Base-by-base conservation (phyloP, 768 basidiomycete genomes). In the Coprinopsis sp. region DNA sequence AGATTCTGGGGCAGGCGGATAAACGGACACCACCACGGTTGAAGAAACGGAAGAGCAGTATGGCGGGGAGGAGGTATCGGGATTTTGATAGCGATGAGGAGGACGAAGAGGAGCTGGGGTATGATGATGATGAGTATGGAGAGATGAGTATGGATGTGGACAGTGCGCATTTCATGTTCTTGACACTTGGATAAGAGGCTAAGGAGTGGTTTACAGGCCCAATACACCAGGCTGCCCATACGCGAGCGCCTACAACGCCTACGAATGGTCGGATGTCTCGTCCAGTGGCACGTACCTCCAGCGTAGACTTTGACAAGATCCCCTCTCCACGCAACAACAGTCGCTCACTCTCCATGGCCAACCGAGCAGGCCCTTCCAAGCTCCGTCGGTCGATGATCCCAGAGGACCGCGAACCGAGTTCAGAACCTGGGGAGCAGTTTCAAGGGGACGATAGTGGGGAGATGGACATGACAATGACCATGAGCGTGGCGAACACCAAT, bases 141-240 rank as follows among this genome's bases (percentile, higher is more conserved):
- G 86, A 87, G 55, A 79, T 81, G 73, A 82, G 81, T 10, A 89
- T 91, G 88, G 84, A 87, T 43, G 49, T 90, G 24, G 81, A 87
- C 52, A 84, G 86, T 86, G 60, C 61, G 79, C 70, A 14, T 4
- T 44, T 52, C 2, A 40, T 29, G 30, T 12, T 31, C 25, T 12
- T 25, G 10, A 12, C 25, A 8, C 33, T 24, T 44, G 27, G 6
- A 1, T 23, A 28, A 28, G 16, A 40, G 4, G 37, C n/a, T 33
- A 31, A 38, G 13, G 8, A 2, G 13, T 34, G 3, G 23, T 37
- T 18, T 25, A 33, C 22, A 76, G 74, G 67, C 49, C 77, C 71
- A 21, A 58, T 71, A 44, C 65, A 64, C 25, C 70, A 71, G 56
- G 64, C 74, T 30, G 57, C 68, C 1, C 74, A 70, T 48, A 55